Percentiles rank a stretch among this genome's conserved stretches.
phyloP scores from a whole-genome alignment of 2,329 filamentous ascomycete genomes.

The Didymella segeticola region DNA sequence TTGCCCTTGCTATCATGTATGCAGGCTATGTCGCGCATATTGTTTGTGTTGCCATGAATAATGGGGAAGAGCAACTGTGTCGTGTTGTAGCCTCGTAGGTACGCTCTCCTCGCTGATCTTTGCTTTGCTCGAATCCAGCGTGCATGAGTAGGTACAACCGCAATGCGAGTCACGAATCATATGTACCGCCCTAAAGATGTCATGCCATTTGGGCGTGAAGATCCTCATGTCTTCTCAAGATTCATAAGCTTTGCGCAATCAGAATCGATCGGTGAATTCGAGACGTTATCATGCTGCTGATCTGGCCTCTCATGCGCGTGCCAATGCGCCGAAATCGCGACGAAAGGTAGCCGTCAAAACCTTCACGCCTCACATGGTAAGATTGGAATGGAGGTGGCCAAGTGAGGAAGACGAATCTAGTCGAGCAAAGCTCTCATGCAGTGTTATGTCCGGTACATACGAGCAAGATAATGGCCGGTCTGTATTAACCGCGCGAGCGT shows the following conservation, averaged over 20 bases:
- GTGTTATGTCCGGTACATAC: background rate
- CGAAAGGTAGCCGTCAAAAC: background rate
- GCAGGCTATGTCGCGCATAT: constrained; percentile 12
- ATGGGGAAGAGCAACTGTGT: background rate
- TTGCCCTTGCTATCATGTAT: constrained; percentile 13
- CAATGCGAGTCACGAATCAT: background rate
- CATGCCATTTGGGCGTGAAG: background rate
- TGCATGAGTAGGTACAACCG: background rate
- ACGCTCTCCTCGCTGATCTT: constrained; percentile 1
- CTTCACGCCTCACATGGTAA: constrained; percentile 10
- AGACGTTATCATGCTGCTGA: background rate
- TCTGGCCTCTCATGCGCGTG: constrained; percentile 5
- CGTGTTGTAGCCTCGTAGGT: background rate
- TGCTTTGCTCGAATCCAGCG: background rate
- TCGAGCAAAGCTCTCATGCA: background rate
- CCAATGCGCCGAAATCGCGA: background rate
- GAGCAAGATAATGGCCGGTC: background rate
- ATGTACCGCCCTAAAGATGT: background rate
- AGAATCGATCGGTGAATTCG: background rate
- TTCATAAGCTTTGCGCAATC: background rate
- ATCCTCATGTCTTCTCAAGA: background rate
- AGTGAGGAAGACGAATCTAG: background rate
- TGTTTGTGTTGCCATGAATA: constrained; percentile 2
- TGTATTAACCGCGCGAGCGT: constrained; percentile 8
- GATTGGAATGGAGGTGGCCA: constrained; percentile 11